Evolutionary conservation across 2,329 filamentous ascomycete genomes (phyloP).

Genomic region (Colletotrichum shisoi): DNA sequence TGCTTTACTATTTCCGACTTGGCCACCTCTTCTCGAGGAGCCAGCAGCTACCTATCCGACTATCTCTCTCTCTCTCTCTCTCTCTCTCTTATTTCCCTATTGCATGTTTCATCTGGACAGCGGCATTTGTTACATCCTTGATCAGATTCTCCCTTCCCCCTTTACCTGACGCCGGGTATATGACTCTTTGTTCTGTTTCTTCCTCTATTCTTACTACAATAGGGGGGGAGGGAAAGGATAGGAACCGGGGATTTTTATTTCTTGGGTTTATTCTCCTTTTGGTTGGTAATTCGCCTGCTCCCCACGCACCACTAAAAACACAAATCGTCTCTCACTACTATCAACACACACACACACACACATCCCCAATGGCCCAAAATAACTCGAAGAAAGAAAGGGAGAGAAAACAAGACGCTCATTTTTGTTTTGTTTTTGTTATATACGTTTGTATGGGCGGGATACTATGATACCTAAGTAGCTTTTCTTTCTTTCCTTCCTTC

Average conservation of each 20-base stretch:
- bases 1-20: constrained; percentile 38
- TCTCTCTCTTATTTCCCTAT: constrained; percentile 36
- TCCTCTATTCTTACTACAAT: constrained; percentile 34
- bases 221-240: constrained; percentile 39
- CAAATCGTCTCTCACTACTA: constrained; percentile 1
- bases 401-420: constrained; percentile 7
- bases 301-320: background rate
- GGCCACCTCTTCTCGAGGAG: constrained; percentile 20
- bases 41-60: too few relatives aligned
- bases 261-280: constrained; percentile 6
- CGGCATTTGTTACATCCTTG: constrained; percentile 40
- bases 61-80: constrained; percentile 8
- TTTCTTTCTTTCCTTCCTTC: background rate
- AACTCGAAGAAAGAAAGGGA: background rate
- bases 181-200: constrained; percentile 43
- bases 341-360: constrained; percentile 10
- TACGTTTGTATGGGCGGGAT: constrained; percentile 13
- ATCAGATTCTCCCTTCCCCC: constrained; percentile 40
- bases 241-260: constrained; percentile 30
- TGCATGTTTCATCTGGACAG: constrained; percentile 37
- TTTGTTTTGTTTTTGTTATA: constrained; percentile 4
- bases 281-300: constrained; percentile 1
- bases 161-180: constrained; percentile 40
- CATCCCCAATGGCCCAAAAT: background rate
- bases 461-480: constrained; percentile 34